Evolutionary conservation across 2,329 filamentous ascomycete species (phyloP), one percentile per base, ranked within the genome.

Genomic region (Onygenales sp.): DNA sequence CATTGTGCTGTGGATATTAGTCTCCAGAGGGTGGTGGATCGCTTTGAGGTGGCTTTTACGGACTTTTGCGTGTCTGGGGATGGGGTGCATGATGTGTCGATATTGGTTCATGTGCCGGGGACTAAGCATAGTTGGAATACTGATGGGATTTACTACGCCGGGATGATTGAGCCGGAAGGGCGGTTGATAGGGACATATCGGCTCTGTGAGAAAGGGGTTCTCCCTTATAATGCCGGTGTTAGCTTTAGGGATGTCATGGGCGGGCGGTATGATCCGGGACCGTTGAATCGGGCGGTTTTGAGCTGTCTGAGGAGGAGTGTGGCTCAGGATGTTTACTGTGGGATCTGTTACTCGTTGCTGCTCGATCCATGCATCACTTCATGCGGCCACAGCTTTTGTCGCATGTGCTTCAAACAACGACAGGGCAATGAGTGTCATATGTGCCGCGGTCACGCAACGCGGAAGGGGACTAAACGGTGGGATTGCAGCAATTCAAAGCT

Each of bases 321-420:
- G 2, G 80, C 84, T 56, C 75, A 76, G 13, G 89, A 95, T 65
- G 75, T 94, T 63, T 89, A 95, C 63, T 96, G 91, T 60, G 88
- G 93, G 62, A 83, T 95, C 55, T 95, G 91, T 70, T 94, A 92
- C 67, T 81, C 83, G 42, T 69, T 94, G 21, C 86, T 92, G 66
- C 74, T 89, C 56, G 87, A 95, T 57, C 89, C 91, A 0, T 75
- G 91, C 50, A 95, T 90, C 0, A 94, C 89, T 0, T 78, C 81
- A 1, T 96, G 91, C 62, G 91, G 91, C 1, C 91, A 96, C 67
- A 95, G 89, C 0, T 92, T 93, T 63, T 96, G 91, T 67, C 83
- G 87, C 17, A 79, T 80, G 55, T 96, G 91, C 66, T 75, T 95
- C 21, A 81, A 84, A 53, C 82, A 86, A 45, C 82, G 87, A 6